Percentiles rank a stretch among this genome's conserved stretches.
These are phyloP conservation scores for Aspergillus nomiae DNA, from an alignment of 2,329 filamentous ascomycete species.

Conservation along the genomic window DNA sequence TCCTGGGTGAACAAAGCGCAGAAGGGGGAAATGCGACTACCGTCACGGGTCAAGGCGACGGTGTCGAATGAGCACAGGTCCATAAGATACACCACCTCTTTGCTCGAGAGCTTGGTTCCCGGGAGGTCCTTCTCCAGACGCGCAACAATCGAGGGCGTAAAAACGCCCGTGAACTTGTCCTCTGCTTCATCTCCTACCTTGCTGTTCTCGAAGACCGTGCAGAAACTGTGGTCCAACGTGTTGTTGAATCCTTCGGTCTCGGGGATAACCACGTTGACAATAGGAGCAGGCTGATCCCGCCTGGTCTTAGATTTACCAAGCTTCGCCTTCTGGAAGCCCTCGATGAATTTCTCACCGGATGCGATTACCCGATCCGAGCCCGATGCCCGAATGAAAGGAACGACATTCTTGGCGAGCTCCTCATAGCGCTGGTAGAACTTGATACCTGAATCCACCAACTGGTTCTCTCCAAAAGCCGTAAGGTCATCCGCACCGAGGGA, in stretches of 20 bases:
- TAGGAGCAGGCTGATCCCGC: slow-evolving; percentile 51
- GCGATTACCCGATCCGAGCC: slow-evolving; percentile 70
- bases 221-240: slow-evolving; percentile 74
- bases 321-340: slow-evolving; percentile 68
- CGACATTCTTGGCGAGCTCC: slow-evolving; percentile 56
- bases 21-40: slow-evolving; percentile 64
- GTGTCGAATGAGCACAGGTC: slow-evolving; percentile 86
- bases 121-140: slow-evolving; percentile 70
- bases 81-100: slow-evolving; percentile 74
- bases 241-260: slow-evolving; percentile 73
- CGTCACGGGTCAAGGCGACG: slow-evolving; percentile 59
- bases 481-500: slow-evolving; percentile 69
- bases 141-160: slow-evolving; percentile 66
- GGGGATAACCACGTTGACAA: slow-evolving; percentile 67
- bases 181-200: slow-evolving; percentile 49
- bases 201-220: slow-evolving; percentile 68
- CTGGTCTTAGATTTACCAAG: slow-evolving; percentile 41
- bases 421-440: slow-evolving; percentile 76
- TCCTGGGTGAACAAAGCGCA: slow-evolving; percentile 71
- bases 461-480: slow-evolving; percentile 66
- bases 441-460: slow-evolving; percentile 73
- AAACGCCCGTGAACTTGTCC: slow-evolving; percentile 61
- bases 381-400: slow-evolving; percentile 73
- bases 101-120: slow-evolving; percentile 64
- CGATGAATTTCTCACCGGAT: slow-evolving; percentile 74